phyloP scores from a whole-genome alignment of 2,329 filamentous ascomycete genomes.

The Geoglossum cookeanum region DNA sequence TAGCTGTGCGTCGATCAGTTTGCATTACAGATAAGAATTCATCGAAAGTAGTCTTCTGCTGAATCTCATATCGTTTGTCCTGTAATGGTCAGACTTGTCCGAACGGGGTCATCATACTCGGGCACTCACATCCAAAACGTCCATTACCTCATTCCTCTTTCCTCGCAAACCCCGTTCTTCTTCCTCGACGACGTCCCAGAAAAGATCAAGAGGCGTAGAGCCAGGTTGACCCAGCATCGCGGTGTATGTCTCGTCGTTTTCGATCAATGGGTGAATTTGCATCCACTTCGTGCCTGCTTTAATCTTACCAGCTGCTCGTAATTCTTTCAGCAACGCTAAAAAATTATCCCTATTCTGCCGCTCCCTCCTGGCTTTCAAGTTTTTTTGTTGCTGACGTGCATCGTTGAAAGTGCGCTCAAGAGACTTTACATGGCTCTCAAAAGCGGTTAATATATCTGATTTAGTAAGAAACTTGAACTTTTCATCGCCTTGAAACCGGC shows the following conservation, averaged over 20 bases:
- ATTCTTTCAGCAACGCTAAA: constrained; percentile 51
- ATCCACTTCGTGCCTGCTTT: constrained; percentile 85
- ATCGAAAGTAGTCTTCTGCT: constrained; percentile 66
- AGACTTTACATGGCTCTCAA: constrained; percentile 86
- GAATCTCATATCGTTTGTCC: constrained; percentile 86
- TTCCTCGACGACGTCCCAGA: constrained; percentile 90
- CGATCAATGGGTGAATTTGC: constrained; percentile 53
- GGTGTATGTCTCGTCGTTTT: constrained; percentile 64
- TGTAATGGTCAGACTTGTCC: constrained; percentile 19
- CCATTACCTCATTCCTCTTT: constrained; percentile 64
- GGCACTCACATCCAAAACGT: constrained; percentile 62
- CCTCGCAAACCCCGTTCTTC: constrained; percentile 74
- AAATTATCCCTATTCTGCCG: constrained; percentile 75
- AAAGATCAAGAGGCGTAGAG: constrained; percentile 74
- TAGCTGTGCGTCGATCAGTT: constrained; percentile 72
- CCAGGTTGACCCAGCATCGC: constrained; percentile 69
- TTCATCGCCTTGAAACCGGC: constrained; percentile 59
- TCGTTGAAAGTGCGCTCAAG: constrained; percentile 87
- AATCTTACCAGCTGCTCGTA: constrained; percentile 59
- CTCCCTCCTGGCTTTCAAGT: constrained; percentile 58
- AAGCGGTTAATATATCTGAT: constrained; percentile 77
- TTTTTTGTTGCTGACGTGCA: constrained; percentile 71
- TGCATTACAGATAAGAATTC: constrained; percentile 72
- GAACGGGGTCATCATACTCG: neutral
- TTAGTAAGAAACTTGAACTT: constrained; percentile 75